Percentiles rank a stretch among this genome's conserved stretches.
phyloP scores from a whole-genome alignment of 805 yeast species.

The Debaryomyces tyrocola region DNA sequence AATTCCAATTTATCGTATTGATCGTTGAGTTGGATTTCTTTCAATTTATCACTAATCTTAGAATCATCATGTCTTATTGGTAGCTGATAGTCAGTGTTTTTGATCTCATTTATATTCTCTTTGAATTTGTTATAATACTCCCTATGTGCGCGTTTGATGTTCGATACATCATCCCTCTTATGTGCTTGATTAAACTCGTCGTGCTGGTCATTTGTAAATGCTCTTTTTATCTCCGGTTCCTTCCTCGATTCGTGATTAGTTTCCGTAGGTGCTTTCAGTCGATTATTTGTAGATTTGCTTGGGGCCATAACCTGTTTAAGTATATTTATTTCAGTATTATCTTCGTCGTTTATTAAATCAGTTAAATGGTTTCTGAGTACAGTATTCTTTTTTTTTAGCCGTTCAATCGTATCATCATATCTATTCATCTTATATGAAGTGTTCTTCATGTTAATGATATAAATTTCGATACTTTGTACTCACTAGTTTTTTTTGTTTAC shows the following conservation, averaged over 20 bases:
- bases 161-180: no score
- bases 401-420: slow-evolving; percentile 7
- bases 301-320: slow-evolving; percentile 6
- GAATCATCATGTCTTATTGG: slow-evolving; percentile 8
- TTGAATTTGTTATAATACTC: slow-evolving; percentile 18
- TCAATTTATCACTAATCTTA: background rate
- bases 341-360: slow-evolving; percentile 9
- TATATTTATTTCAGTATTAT: slow-evolving; percentile 7
- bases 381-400: slow-evolving; percentile 7
- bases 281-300: background rate
- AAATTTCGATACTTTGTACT: background rate
- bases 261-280: slow-evolving; percentile 3
- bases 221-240: background rate
- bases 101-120: slow-evolving; percentile 21
- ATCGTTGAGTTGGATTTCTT: background rate
- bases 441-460: background rate
- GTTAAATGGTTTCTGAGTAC: slow-evolving; percentile 8
- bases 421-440: background rate
- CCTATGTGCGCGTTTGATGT: background rate
- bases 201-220: background rate
- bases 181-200: background rate
- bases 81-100: slow-evolving; percentile 17
- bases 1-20: background rate
- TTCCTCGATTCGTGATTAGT: background rate
- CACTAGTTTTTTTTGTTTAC: background rate